Conservation (phyloP, 1,139 yeast species). For the Saccharomycopsis hybrid region DNA sequence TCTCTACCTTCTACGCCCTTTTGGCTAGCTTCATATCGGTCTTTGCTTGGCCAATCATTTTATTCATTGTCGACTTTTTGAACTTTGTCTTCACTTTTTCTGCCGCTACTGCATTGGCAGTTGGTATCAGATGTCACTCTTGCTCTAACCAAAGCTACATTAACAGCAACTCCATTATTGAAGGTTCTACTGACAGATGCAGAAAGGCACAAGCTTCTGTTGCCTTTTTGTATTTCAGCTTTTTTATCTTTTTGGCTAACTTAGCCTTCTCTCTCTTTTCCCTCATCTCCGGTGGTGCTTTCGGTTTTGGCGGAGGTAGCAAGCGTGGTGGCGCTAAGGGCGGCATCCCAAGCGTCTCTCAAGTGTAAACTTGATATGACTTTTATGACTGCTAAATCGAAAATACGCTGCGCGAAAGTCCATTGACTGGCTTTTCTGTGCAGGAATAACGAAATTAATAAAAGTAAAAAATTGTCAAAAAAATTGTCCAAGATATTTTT, state of each 20-base stretch:
- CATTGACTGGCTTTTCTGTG: too few species aligned
- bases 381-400: too few species aligned
- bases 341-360: slow-evolving; percentile 17
- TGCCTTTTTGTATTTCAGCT: slow-evolving; percentile 86
- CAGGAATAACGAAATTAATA: too few species aligned
- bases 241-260: slow-evolving; percentile 68
- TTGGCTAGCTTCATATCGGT: slow-evolving; percentile 71
- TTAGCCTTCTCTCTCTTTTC: slow-evolving; percentile 53
- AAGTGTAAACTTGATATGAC: too few species aligned
- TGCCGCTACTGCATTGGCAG: slow-evolving; percentile 92
- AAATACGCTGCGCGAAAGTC: too few species aligned
- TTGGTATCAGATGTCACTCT: slow-evolving; percentile 78
- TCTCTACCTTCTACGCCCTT: slow-evolving; percentile 75
- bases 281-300: slow-evolving; percentile 66
- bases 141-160: slow-evolving; percentile 67
- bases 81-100: slow-evolving; percentile 89
- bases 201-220: slow-evolving; percentile 90
- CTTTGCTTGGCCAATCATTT: slow-evolving; percentile 80
- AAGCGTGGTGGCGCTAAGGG: slow-evolving; percentile 38
- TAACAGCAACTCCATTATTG: slow-evolving; percentile 57
- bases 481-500: too few species aligned
- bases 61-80: slow-evolving; percentile 73
- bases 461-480: too few species aligned
- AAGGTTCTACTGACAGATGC: slow-evolving; percentile 78
- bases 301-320: slow-evolving; percentile 55